A percentile compares a stretch with the other conserved stretches of the same genome.
Conservation (phyloP, 2,329 filamentous ascomycete species). For the Fusarium liriodendri region DNA sequence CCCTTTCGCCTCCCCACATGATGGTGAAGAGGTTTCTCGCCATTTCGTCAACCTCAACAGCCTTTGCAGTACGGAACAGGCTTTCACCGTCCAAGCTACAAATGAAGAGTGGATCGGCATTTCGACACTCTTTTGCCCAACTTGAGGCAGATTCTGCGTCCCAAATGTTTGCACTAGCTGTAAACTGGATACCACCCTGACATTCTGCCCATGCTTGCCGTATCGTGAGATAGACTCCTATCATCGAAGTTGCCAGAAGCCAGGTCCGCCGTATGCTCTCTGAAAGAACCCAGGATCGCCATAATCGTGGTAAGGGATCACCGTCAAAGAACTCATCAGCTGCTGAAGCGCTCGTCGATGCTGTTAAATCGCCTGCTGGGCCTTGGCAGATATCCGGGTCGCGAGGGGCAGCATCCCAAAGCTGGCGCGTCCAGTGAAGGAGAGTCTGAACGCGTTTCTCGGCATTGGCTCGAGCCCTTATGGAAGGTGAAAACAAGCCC, state of each 20-base stretch:
- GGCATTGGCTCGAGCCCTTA: conserved; percentile 9
- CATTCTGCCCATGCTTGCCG: conserved; percentile 3
- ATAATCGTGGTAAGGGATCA: conserved; percentile 8
- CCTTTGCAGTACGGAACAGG: not conserved
- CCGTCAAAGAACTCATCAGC: conserved; percentile 12
- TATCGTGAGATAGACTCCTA: conserved; percentile 13
- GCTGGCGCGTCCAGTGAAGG: conserved; percentile 2
- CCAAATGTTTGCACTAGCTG: not conserved
- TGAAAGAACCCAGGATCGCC: conserved; percentile 14
- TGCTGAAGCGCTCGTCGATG: not conserved
- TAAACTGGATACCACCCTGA: conserved; percentile 6
- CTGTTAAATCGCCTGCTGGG: not conserved
- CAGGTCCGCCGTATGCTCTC: conserved; percentile 18
- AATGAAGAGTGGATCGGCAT: conserved; percentile 4
- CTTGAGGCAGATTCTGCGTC: not conserved
- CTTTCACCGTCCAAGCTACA: conserved; percentile 3
- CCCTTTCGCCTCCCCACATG: conserved; percentile 15
- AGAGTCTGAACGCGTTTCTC: conserved; percentile 9
- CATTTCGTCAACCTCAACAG: conserved; percentile 6
- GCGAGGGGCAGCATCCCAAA: conserved; percentile 4
- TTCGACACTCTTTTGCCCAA: not conserved
- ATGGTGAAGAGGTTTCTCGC: conserved; percentile 3
- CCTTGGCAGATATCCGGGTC: not conserved
- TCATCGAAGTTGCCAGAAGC: conserved; percentile 9
- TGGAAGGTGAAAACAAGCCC: conserved; percentile 4